Percentiles rank a stretch among this genome's conserved stretches.
These are phyloP conservation scores for Mucor irregularis DNA, from an alignment of 371 early-diverging fungal species.

Conservation along the genomic window DNA sequence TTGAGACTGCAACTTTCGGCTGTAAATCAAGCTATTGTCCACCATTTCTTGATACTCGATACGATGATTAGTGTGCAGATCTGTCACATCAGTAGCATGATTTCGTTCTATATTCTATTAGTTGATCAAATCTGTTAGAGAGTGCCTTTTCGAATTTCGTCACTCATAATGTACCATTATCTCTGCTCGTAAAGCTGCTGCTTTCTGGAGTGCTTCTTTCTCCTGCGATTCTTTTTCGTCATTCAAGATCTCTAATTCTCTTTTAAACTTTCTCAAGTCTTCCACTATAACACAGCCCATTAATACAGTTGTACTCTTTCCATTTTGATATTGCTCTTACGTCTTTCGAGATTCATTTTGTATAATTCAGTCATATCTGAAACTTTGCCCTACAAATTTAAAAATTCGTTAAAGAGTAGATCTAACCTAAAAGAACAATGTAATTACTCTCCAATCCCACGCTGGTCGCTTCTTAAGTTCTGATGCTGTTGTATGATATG, in stretches of 20 bases:
- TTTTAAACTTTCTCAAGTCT: constrained; percentile 21
- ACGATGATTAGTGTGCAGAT: constrained; percentile 31
- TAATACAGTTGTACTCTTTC: too few relatives aligned
- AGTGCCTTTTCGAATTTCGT: not conserved
- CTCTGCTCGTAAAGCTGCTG: constrained; percentile 26
- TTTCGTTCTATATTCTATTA: constrained; percentile 17
- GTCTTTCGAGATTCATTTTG: constrained; percentile 22
- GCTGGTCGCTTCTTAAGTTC: constrained; percentile 31
- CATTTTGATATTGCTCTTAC: too few relatives aligned
- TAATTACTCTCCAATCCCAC: constrained; percentile 46
- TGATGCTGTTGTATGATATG: constrained; percentile 11
- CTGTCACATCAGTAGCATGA: constrained; percentile 26
- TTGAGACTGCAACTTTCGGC: constrained; percentile 22
- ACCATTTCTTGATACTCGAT: constrained; percentile 36
- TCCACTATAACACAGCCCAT: too few relatives aligned
- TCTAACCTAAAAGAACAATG: not conserved
- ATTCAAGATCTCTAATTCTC: constrained; percentile 26
- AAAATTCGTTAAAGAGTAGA: not conserved
- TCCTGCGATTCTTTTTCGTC: constrained; percentile 34
- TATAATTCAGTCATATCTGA: constrained; percentile 35
- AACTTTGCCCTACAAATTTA: constrained; percentile 34
- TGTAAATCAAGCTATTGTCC: constrained; percentile 32
- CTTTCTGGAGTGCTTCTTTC: constrained; percentile 28
- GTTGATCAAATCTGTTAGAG: not conserved
- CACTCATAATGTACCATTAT: constrained; percentile 16